Evolutionary conservation across 306 rosid genomes (phyloP).

Genomic region (Parietaria judaica): DNA sequence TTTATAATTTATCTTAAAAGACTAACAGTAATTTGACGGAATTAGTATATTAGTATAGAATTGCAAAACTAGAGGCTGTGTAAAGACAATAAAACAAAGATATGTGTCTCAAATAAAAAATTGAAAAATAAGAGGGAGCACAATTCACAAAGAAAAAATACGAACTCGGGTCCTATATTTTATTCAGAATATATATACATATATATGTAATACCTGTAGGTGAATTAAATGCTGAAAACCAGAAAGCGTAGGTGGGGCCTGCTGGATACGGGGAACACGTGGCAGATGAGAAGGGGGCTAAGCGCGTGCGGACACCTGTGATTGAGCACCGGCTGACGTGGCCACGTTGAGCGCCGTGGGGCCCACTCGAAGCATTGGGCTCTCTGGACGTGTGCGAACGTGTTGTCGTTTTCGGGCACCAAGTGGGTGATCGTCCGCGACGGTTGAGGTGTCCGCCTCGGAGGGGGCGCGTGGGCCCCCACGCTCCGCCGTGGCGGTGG

Average conservation of each 20-base stretch:
- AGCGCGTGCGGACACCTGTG: slow-evolving; percentile 63
- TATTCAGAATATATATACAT: neutral
- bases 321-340: slow-evolving; percentile 42
- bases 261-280: slow-evolving; percentile 23
- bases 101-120: too few relatives aligned
- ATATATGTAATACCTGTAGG: neutral
- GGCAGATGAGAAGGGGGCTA: slow-evolving; percentile 13
- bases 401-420: slow-evolving; percentile 14
- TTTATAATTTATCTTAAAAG: too few relatives aligned
- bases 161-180: too few relatives aligned
- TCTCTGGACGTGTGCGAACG: slow-evolving; percentile 33
- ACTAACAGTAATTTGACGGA: too few relatives aligned
- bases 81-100: too few relatives aligned
- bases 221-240: neutral
- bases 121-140: too few relatives aligned
- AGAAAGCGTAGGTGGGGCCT: slow-evolving; percentile 15
- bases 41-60: too few relatives aligned
- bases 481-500: slow-evolving; percentile 1
- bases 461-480: neutral
- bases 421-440: slow-evolving; percentile 43
- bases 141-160: too few relatives aligned
- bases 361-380: slow-evolving; percentile 23
- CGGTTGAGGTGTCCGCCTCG: slow-evolving; percentile 28
- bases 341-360: slow-evolving; percentile 52
- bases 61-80: too few relatives aligned